phyloP scores from a whole-genome alignment of 148 eudicot genomes.

The Rhododendron vialii region DNA sequence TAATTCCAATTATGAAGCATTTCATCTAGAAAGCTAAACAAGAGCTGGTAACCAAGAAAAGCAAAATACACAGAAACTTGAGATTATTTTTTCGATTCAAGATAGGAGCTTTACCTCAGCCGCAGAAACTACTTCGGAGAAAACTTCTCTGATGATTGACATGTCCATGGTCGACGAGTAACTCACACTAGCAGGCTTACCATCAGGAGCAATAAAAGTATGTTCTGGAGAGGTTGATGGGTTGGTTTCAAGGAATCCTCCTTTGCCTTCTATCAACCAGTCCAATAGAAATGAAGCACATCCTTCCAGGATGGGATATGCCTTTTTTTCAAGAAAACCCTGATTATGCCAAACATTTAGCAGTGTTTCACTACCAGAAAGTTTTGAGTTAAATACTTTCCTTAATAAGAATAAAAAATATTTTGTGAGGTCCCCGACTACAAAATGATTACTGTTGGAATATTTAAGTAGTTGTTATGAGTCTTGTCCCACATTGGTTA shows the following conservation, averaged over 20 bases:
- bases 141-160: slow-evolving; percentile 68
- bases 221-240: slow-evolving; percentile 95
- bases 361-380: not conserved
- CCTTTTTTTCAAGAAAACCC: slow-evolving; percentile 51
- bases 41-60: not conserved
- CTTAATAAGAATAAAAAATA: too few relatives aligned
- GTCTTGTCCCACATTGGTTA: too few relatives aligned
- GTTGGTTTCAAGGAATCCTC: slow-evolving; percentile 67
- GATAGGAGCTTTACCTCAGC: slow-evolving; percentile 34
- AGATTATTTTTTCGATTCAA: not conserved
- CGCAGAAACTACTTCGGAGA: slow-evolving; percentile 54
- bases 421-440: not conserved
- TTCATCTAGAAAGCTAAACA: not conserved
- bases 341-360: not conserved
- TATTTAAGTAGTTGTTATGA: too few relatives aligned
- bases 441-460: not conserved
- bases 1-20: not conserved
- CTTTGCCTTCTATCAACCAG: slow-evolving; percentile 69
- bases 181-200: slow-evolving; percentile 80
- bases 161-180: slow-evolving; percentile 91
- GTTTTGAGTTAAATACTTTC: not conserved
- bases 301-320: slow-evolving; percentile 69
- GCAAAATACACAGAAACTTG: not conserved
- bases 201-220: slow-evolving; percentile 60
- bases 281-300: slow-evolving; percentile 61